Evolutionary conservation across 371 early-diverging fungal species (phyloP), one percentile per base, ranked within the genome.

Genomic region (Lichtheimia ornata): DNA sequence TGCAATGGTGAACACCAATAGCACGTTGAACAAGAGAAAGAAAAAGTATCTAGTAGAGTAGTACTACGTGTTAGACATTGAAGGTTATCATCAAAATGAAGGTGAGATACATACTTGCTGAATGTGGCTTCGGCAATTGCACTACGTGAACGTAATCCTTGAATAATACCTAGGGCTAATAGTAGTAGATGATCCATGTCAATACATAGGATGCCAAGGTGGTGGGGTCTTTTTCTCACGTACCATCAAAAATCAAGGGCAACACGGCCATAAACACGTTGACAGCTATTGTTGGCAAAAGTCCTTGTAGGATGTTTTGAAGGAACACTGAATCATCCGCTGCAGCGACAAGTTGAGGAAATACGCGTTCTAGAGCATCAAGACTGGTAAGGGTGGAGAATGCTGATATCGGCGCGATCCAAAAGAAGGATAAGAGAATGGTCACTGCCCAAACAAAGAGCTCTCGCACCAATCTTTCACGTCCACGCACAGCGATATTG

Each of bases 11-110:
- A 93, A 91, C 9, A 94, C 85, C 43, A 97, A 74, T 30, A 97
- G 71, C 12, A 95, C 88, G 72, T 94, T 96, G 83, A 93, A 90
- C n/a, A 96, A 67, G 43, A 89, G 84, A 62, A 95, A 96, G 56
- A 89, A 88, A 71, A 91, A 96, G 71, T 93, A 93, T 70, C 91
- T 91, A 22, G 22, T 1, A 22, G 22, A 2, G 61, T 67, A 65
- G 35, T 53, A 25, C 7, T 6, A 30, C 15, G 2, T 9, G 35
- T 35, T 35, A 35, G 11, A 35, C 11, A 28, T 4, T 35, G 2
- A 11, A 11, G 5, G 9, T 1, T 35, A 11, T 9, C 35, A 35
- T 9, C 4, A 0, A 35, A 0, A 35, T 35, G 9, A 2, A 35
- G 4, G 35, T 0, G 7, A 35, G 35, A 35, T 15, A 61, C 66